Evolutionary conservation across 2,329 filamentous ascomycete genomes (phyloP), one percentile per base, ranked within the genome.

Genomic region (Ophiostoma tasmaniense): DNA sequence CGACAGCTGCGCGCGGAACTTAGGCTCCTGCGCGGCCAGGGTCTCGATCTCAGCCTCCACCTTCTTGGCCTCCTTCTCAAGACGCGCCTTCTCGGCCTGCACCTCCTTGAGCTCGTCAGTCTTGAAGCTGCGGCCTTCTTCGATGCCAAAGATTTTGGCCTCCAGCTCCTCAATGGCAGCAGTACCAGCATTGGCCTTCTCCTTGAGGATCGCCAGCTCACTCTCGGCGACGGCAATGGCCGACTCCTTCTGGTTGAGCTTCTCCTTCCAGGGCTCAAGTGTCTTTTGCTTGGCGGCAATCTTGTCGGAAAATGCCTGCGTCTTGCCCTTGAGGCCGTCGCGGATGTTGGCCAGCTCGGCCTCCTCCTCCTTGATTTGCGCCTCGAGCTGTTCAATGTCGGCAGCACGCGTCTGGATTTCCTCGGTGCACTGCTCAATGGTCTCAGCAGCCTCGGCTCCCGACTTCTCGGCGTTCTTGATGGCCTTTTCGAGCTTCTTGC

Each of bases 201-300:
- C 95, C 55, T 87, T 86, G 8, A 99, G 84, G 69, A 99, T 98
- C 70, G 93, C 90, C 73, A 98, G 86, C 78, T 99, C 94, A 78
- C 93, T 97, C 77, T 97, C 91, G 1, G 95, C 93, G 13, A 99
- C 93, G 3, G 94, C 94, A 73, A 97, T 96, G 3, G 91, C 88
- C 0, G 93, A 97, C 76, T 95, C 90, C 78, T 97, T 98, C 76
- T 97, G 90, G 78, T 95, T 97, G 80, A 99, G 94, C 80, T 95
- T 98, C 73, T 93, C 93, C 74, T 90, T 93, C 95, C 95, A 99
- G 0, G 95, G 95, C 79, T 98, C 94, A 13, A 99, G 83, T 0
- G 92, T 90, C 79, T 96, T 97, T 76, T 99, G 95, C 80, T 97
- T 97, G 4, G 84, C 85, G 0, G 93, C 89, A 73, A 99, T 98